Base-by-base conservation (phyloP, 2,329 filamentous ascomycete genomes). In the Epichloe sibirici region DNA sequence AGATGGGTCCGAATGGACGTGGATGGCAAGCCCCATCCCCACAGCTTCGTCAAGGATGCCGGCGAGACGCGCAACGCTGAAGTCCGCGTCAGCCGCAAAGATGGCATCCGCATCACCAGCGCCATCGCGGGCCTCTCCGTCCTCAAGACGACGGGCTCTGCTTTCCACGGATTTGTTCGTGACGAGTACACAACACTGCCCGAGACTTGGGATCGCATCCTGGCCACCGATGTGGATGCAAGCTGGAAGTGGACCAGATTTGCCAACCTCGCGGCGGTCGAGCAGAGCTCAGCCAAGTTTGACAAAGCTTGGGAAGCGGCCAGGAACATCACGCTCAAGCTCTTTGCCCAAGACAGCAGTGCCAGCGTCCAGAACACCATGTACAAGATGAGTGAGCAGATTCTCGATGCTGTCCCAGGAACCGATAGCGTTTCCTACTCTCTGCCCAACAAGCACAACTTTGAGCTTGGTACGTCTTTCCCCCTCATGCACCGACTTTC, bases 401-500 rank as follows among this genome's bases (percentile, higher is more conserved):
- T 98, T 59, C 75, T 98, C 51, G 85, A 79, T 8, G 81, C 76
- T 23, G 86, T 83, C 25, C 85, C 89, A 13, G 75, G 83, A 57
- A 79, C 90, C 23, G 79, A 85, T 45, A 75, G 77, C 23, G 88
- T 93, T 43, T 80, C 85, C 61, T 97, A 96, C 67, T 77, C 85
- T 8, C 76, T 98, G 63, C 93, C 93, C 11, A 98, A 98, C 76
- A 97, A 96, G 75, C 93, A 98, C 72, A 97, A 96, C 74, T 97
- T 97, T 65, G 91, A 97, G 71, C 85, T 97, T 69, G 86, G 83
- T 89, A 73, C 72, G 84, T 75, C 35, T 37, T 12, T 12, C 28
- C 13, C n/a, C n/a, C 44, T 23, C 23, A 34, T 42, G 8, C 37
- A 12, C 11, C 9, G 15, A 25, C 3, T 45, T n/a, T 53, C 28